A percentile compares a stretch with the other conserved stretches of the same genome.
phyloP scores from a whole-genome alignment of 73 alveolate genomes.

The Tetrahymena borealis region DNA sequence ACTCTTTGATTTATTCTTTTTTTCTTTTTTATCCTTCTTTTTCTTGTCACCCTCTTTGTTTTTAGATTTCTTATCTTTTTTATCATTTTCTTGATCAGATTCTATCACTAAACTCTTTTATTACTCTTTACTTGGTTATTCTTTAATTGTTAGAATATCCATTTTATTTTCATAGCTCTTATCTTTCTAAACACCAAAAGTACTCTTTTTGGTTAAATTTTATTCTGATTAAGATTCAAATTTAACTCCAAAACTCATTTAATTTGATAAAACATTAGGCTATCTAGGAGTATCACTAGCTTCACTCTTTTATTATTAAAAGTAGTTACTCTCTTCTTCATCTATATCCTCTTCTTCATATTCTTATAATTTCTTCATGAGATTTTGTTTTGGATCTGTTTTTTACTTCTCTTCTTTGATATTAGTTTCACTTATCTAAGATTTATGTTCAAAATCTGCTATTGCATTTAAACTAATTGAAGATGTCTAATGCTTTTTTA shows the following conservation, averaged over 20 bases:
- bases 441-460: neutral
- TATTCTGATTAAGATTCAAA: neutral
- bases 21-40: neutral
- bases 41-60: neutral
- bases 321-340: neutral
- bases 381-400: neutral
- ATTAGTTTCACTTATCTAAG: neutral
- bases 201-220: neutral
- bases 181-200: neutral
- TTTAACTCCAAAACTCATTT: neutral
- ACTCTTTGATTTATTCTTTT: neutral
- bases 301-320: neutral
- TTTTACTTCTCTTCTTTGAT: neutral
- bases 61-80: neutral
- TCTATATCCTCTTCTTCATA: neutral
- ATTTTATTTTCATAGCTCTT: too few relatives aligned
- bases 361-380: neutral
- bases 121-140: neutral
- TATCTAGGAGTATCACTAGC: neutral
- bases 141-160: neutral
- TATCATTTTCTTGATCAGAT: neutral
- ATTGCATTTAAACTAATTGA: neutral
- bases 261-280: neutral
- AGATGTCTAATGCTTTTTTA: too few relatives aligned
- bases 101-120: neutral